Evolutionary conservation across 352 stramenopile species (phyloP).

Genomic region (Plasmopara muralis): DNA sequence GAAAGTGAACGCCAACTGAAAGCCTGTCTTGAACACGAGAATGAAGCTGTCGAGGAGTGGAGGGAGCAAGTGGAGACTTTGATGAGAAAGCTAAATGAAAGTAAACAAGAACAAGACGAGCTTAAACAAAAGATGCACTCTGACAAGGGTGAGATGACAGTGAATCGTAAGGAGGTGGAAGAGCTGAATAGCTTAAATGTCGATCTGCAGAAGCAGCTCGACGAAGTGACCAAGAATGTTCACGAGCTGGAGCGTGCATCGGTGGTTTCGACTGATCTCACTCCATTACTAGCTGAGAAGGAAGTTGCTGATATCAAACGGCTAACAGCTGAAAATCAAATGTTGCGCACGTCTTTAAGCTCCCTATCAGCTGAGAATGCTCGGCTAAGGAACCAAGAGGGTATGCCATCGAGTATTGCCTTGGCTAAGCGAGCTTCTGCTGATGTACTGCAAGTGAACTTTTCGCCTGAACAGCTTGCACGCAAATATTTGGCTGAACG

Average conservation of each 20-base stretch:
- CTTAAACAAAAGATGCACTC: conserved; percentile 39
- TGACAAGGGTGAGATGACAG: conserved; percentile 40
- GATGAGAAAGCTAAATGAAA: conserved; percentile 34
- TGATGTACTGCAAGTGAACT: conserved; percentile 61
- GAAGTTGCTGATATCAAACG: conserved; percentile 25
- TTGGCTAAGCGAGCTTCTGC: conserved; percentile 56
- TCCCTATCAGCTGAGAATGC: conserved; percentile 55
- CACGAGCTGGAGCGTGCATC: conserved; percentile 39
- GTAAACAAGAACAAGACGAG: conserved; percentile 27
- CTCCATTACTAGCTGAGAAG: conserved; percentile 22
- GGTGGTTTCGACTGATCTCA: conserved; percentile 29
- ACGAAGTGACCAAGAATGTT: conserved; percentile 39
- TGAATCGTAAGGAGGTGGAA: conserved; percentile 50
- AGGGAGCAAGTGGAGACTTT: conserved; percentile 40
- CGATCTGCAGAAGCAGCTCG: conserved; percentile 44
- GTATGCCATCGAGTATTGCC: conserved; percentile 23
- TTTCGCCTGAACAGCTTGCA: conserved; percentile 59
- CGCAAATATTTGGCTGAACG: conserved; percentile 86
- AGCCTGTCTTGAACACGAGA: conserved; percentile 37
- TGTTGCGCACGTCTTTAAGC: conserved; percentile 40
- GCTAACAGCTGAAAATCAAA: conserved; percentile 49
- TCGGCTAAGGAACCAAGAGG: conserved; percentile 44
- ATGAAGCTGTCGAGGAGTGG: conserved; percentile 32
- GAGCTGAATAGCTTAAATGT: conserved; percentile 43
- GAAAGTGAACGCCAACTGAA: conserved; percentile 40